Percentiles rank a stretch among this genome's conserved stretches.
phyloP scores from a whole-genome alignment of 331 rosid genomes.

The Ulmus americana region DNA sequence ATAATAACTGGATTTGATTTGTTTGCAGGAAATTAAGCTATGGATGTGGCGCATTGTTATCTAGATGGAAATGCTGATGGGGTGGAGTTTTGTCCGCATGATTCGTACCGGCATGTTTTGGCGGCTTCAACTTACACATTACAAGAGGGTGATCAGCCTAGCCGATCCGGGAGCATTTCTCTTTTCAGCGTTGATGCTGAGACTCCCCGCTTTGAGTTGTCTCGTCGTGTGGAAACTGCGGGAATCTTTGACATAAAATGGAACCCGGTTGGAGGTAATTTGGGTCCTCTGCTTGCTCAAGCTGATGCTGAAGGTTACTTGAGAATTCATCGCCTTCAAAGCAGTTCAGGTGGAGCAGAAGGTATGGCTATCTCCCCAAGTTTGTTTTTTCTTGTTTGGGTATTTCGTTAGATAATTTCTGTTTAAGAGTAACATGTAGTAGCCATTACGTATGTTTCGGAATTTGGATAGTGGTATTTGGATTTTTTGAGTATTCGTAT shows the following conservation, averaged over 20 bases:
- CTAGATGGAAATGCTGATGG: conserved; percentile 86
- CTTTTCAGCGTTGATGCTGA: conserved; percentile 48
- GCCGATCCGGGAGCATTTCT: conserved; percentile 67
- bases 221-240: conserved; percentile 40
- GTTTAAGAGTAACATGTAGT: too few species aligned
- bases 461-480: too few species aligned
- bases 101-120: conserved; percentile 42
- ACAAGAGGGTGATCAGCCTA: conserved; percentile 58
- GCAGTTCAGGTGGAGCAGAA: conserved; percentile 33
- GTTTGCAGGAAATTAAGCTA: conserved; percentile 17
- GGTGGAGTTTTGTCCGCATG: conserved; percentile 76
- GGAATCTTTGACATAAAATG: conserved; percentile 82
- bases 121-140: conserved; percentile 80
- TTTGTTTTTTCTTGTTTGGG: not conserved
- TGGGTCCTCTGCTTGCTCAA: conserved; percentile 55
- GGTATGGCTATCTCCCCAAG: conserved; percentile 33
- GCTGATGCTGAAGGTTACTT: conserved; percentile 81
- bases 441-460: too few species aligned
- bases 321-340: conserved; percentile 49
- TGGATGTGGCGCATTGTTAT: conserved; percentile 69
- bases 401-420: too few species aligned
- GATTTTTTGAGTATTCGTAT: too few species aligned
- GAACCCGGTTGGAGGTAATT: conserved; percentile 44
- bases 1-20: not conserved
- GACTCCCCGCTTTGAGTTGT: conserved; percentile 32